Percentiles rank a stretch among this genome's conserved stretches.
phyloP scores from a whole-genome alignment of 2,329 filamentous ascomycete species.

The Lasiodiplodia sp. region DNA sequence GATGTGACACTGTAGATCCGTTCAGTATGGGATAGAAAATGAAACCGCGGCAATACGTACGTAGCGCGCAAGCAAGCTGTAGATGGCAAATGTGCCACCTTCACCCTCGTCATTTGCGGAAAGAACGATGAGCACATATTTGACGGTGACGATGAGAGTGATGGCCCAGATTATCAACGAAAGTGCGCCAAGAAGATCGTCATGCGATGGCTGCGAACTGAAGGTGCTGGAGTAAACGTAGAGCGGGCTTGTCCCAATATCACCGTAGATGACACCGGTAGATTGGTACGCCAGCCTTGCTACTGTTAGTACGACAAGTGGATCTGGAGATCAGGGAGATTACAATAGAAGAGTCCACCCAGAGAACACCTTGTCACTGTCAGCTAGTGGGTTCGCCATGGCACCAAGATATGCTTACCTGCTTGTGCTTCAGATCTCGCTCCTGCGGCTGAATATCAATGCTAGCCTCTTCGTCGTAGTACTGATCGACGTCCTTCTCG shows the following conservation, averaged over 20 bases:
- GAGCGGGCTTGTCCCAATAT: constrained; percentile 72
- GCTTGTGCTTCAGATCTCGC: constrained; percentile 31
- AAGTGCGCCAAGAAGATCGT: constrained; percentile 69
- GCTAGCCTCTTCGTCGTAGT: constrained; percentile 20
- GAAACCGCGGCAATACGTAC: constrained; percentile 41
- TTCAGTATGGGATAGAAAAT: not conserved
- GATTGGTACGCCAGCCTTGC: constrained; percentile 68
- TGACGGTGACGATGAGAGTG: constrained; percentile 72
- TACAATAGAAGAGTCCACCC: constrained; percentile 30
- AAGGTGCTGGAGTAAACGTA: constrained; percentile 77
- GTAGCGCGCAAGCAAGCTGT: constrained; percentile 67
- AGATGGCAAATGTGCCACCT: constrained; percentile 73
- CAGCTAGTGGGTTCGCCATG: not conserved
- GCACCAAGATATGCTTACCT: constrained; percentile 17
- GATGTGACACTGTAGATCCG: constrained; percentile 60
- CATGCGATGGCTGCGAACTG: constrained; percentile 59
- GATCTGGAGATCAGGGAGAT: not conserved
- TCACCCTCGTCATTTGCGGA: constrained; percentile 74
- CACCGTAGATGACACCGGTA: constrained; percentile 72
- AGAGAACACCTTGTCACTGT: constrained; percentile 19
- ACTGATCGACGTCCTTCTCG: constrained; percentile 11
- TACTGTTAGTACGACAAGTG: not conserved
- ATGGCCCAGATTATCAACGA: constrained; percentile 75
- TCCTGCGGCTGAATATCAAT: constrained; percentile 18
- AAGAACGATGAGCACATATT: constrained; percentile 72